Conservation (phyloP, 2,329 filamentous ascomycete genomes). For the Ophiostoma himal-ulmi region DNA sequence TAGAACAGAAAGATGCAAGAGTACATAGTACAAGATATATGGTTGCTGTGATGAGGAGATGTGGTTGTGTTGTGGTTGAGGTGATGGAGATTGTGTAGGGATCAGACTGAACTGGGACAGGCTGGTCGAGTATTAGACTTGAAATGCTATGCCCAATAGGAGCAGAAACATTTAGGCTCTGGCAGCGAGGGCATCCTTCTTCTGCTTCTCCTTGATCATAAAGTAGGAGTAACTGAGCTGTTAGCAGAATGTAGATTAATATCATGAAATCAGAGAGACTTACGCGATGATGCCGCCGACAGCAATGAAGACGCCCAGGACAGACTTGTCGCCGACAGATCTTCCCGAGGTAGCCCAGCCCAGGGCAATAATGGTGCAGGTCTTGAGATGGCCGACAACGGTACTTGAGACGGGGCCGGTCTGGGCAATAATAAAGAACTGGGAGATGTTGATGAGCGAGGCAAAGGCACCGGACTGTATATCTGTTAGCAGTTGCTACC, state of each 20-base stretch:
- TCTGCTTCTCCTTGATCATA: constrained; percentile 31
- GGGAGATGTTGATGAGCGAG: constrained; percentile 59
- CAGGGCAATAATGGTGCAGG: constrained; percentile 58
- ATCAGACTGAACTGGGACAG: neutral
- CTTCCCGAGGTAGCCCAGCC: constrained; percentile 55
- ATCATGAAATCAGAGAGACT: constrained; percentile 30
- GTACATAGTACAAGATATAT: constrained; percentile 13
- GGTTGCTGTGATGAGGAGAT: neutral
- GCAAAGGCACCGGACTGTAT: constrained; percentile 56
- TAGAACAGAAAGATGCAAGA: neutral
- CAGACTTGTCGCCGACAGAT: constrained; percentile 50
- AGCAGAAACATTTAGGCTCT: constrained; percentile 1
- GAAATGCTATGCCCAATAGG: neutral
- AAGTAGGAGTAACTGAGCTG: constrained; percentile 31
- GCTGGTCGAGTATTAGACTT: neutral
- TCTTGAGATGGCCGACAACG: constrained; percentile 61
- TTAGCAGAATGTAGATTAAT: neutral
- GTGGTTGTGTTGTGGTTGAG: neutral
- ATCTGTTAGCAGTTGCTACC: constrained; percentile 23
- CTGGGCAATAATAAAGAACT: constrained; percentile 57
- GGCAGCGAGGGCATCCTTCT: constrained; percentile 21
- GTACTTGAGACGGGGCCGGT: constrained; percentile 60
- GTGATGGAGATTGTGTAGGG: neutral
- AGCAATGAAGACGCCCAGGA: constrained; percentile 51
- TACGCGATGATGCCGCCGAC: constrained; percentile 53